A percentile compares a stretch with the other conserved stretches of the same genome.
These are phyloP conservation scores for Capsicum rhomboideum DNA, from an alignment of 257 asterid species.

Conservation along the genomic window DNA sequence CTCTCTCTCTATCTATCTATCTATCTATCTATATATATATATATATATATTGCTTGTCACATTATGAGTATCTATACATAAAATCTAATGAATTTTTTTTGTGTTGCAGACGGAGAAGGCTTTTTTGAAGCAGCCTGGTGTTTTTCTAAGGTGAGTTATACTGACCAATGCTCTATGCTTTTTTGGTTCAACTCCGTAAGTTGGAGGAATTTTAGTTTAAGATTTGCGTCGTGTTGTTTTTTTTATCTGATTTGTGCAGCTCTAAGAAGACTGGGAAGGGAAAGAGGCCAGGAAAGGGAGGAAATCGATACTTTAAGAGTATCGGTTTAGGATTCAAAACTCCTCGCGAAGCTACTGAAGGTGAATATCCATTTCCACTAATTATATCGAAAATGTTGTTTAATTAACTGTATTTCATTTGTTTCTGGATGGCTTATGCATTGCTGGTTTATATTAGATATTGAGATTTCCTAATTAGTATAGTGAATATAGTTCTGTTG, in stretches of 20 bases:
- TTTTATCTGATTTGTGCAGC: conserved; percentile 2
- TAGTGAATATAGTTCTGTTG: not conserved
- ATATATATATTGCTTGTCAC: not conserved
- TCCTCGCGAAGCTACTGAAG: conserved; percentile 36
- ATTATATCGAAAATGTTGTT: not conserved
- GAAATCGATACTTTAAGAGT: conserved; percentile 37
- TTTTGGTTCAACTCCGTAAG: not conserved
- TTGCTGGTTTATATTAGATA: not conserved
- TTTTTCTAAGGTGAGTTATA: not conserved
- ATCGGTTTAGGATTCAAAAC: conserved; percentile 37
- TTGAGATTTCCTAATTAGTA: not conserved
- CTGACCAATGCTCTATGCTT: not conserved
- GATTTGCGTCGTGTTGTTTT: not conserved
- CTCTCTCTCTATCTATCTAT: not conserved
- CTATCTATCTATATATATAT: not conserved
- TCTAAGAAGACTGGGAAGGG: conserved; percentile 44
- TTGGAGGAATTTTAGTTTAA: not conserved
- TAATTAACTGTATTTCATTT: not conserved
- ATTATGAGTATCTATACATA: not conserved
- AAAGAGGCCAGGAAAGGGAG: conserved; percentile 41
- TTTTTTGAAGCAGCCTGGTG: conserved; percentile 10
- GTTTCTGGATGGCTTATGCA: not conserved
- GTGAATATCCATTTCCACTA: not conserved
- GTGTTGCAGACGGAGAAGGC: conserved; percentile 8
- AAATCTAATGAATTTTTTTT: not conserved